Evolutionary conservation across 768 basidiomycete species (phyloP), one percentile per base, ranked within the genome.

Genomic region (Dioszegia aurantiaca): DNA sequence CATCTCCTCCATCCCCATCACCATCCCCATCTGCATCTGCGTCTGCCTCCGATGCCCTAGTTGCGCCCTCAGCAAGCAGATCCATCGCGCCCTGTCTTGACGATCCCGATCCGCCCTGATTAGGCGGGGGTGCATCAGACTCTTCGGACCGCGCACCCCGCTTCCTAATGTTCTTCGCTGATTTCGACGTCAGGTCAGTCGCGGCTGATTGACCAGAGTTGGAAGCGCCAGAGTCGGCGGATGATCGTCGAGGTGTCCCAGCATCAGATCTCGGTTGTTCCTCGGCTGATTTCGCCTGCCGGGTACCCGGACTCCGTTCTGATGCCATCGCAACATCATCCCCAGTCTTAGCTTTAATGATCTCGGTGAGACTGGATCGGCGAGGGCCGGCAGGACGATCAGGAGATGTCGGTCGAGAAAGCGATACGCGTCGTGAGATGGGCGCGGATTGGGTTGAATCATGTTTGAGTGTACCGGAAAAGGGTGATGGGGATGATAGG

Each of bases 1-100:
- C 43, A 19, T 40, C 44, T 41, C 30, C 57, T 17, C 55, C n/a
- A n/a, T n/a, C 2, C 23, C 28, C 14, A 4, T 44, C 40, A 5
- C 21, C 40, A 21, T 42, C 21, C 4, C 48, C 27, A 16, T 49
- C 47, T 27, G 56, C 60, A 21, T 64, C 68, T 6, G 56, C 58
- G 5, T 57, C 67, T 16, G 59, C 51, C 19, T 60, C 67, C 19
- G 61, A 55, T 40, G 58, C 53, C 47, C 64, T 56, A 16, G 55
- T 49, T 36, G 64, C 66, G 17, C 42, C 33, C 23, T 68, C 64
- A 6, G 67, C 67, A 36, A 69, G 42, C 10, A 68, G 59, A 23
- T 69, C 70, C 68, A 72, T 72, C 1, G 65, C 68, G 39, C 63
- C 44, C 63, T 63, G 62, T 4, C 40, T 65, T 3, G 37, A 9